Evolutionary conservation across 176 grass and related monocot species (phyloP).

Genomic region (Oryza meridionalis): DNA sequence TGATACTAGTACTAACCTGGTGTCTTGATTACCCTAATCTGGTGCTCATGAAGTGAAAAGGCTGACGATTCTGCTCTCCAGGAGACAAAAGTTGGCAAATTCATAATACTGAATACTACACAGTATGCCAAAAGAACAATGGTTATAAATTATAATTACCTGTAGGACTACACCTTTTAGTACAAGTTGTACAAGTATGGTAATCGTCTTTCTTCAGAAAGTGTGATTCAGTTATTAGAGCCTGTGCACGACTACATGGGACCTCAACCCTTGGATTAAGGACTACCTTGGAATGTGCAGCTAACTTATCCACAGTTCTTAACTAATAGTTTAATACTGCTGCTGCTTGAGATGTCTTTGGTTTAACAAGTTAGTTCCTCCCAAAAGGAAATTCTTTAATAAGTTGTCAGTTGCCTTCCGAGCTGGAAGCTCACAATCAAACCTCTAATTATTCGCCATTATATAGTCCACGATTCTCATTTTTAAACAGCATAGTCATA

Average conservation of each 20-base stretch:
- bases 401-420: background rate
- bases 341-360: background rate
- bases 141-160: conserved; percentile 12
- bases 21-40: conserved; percentile 1
- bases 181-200: conserved; percentile 20
- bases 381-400: background rate
- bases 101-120: conserved; percentile 1
- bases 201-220: conserved; percentile 21
- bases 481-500: background rate
- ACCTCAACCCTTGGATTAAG: conserved; percentile 38
- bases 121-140: background rate
- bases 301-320: conserved; percentile 2
- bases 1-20: background rate
- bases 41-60: background rate
- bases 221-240: background rate
- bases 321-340: background rate
- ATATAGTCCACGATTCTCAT: background rate
- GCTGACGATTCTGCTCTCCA: background rate
- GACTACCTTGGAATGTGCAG: conserved; percentile 38
- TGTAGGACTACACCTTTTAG: background rate
- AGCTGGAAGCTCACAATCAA: conserved; percentile 23
- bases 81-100: background rate
- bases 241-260: conserved; percentile 14
- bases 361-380: background rate
- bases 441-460: conserved; percentile 26